Evolutionary conservation across 805 yeast species (phyloP).

Genomic region (Saccharomycopsis sp.): DNA sequence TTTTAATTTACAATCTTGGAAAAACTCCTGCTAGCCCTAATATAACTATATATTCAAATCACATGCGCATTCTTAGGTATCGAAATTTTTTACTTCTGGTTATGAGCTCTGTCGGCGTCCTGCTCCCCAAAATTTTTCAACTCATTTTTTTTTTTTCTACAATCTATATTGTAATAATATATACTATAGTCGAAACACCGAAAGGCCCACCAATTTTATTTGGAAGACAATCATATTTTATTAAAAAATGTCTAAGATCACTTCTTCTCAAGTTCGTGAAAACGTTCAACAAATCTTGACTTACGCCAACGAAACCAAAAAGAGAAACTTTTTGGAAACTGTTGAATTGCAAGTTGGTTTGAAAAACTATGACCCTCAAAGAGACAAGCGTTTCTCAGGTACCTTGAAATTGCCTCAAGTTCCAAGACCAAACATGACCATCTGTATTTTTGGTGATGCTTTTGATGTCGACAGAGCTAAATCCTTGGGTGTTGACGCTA

Average conservation of each 20-base stretch:
- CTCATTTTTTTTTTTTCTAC: neutral
- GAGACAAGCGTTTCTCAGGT: conserved; percentile 99
- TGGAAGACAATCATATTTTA: conserved; percentile 65
- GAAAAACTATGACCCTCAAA: conserved; percentile 99
- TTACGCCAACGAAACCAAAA: conserved; percentile 90
- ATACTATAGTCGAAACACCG: conserved; percentile 39
- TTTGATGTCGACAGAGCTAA: conserved; percentile 99
- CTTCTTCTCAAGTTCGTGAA: conserved; percentile 91
- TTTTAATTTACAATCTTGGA: too few relatives aligned
- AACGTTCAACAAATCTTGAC: conserved; percentile 88
- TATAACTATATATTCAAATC: neutral
- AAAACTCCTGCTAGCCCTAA: neutral
- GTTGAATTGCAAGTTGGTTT: conserved; percentile 99
- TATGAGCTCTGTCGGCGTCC: neutral
- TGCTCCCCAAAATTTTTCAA: neutral
- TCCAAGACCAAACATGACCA: conserved; percentile 99
- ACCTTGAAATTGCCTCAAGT: conserved; percentile 95
- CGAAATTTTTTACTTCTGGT: neutral
- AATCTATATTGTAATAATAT: neutral
- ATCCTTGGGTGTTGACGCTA: conserved; percentile 98
- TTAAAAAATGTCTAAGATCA: conserved; percentile 73
- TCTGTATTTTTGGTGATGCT: conserved; percentile 99
- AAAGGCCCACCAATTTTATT: conserved; percentile 47
- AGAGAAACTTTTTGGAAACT: conserved; percentile 99
- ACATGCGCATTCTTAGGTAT: neutral